Conservation (phyloP, 2,329 filamentous ascomycete species). For the Aureobasidium sp. region DNA sequence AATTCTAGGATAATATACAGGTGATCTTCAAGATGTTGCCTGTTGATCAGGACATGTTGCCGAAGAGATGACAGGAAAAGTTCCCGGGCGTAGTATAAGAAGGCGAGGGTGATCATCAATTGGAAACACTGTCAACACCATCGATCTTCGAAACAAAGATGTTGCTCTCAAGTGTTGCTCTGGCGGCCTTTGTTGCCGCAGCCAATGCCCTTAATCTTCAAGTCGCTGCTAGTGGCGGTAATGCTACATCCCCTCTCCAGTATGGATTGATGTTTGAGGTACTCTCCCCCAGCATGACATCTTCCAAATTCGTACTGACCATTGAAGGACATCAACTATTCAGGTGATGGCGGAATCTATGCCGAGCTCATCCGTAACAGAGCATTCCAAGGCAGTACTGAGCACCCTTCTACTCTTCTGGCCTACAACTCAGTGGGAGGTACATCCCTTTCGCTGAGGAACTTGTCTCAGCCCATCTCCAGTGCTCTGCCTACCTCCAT, state of each 20-base stretch:
- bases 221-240: constrained; percentile 29
- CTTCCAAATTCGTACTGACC: background rate
- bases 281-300: background rate
- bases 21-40: background rate
- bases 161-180: background rate
- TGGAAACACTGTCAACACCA: background rate
- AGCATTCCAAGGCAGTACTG: constrained; percentile 52
- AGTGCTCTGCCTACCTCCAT: constrained; percentile 47
- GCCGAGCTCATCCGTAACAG: constrained; percentile 61
- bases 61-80: background rate
- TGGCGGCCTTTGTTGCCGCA: constrained; percentile 18
- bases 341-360: constrained; percentile 62
- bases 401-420: constrained; percentile 42
- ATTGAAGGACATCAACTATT: constrained; percentile 55
- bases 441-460: constrained; percentile 39
- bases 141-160: background rate
- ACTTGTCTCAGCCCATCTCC: constrained; percentile 45
- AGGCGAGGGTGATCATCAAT: background rate
- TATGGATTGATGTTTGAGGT: constrained; percentile 41
- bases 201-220: constrained; percentile 21
- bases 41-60: background rate
- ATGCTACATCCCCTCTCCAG: constrained; percentile 32
- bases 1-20: background rate
- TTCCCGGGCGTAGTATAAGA: background rate
- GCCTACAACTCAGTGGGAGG: constrained; percentile 50